Evolutionary conservation across 2,329 filamentous ascomycete genomes (phyloP), one percentile per base, ranked within the genome.

Genomic region (Fusarium stilboides): DNA sequence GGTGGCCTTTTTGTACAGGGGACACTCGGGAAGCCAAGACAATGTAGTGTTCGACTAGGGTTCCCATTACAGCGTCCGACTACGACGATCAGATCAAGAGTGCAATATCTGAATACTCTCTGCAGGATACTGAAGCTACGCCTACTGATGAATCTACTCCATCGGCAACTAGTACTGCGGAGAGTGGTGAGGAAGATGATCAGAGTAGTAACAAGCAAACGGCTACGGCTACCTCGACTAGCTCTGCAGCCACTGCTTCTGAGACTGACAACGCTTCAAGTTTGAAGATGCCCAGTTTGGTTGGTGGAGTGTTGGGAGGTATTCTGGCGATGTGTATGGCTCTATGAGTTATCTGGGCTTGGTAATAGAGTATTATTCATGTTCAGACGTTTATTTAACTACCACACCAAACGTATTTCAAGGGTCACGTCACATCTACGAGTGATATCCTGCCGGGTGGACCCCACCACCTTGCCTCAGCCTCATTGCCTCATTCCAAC

Each of bases 1-100:
- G 63, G 3, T 66, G 62, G 63, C 63, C 62, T 6, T 47, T 66
- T 15, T 66, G 63, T 36, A 66, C 44, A 3, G 63, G 63, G 6
- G 39, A 45, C 14, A 40, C 56, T 8, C 22, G 49, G 34, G 13
- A 45, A 17, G 36, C 63, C 19, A 57, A 49, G 17, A n/a, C 62
- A 2, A 13, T 57, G 7, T 50, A 34, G 19, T 66, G 62, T 33
- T 47, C 39, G 17, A 47, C 62, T 13, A 56, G 10, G 9, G 31
- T 62, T 1, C 49, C 56, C 7, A 2, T 67, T 10, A 55, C 62
- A 1, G 45, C 45, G 6, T 49, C 36, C 5, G 56, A 67, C 14
- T 67, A 67, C 24, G 36, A 28, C 17, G 33, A 50, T 7, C 40
- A 45, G 1, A 24, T 67, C 42, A 49, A 37, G 13, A 67, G 62